Conservation (phyloP, 2,329 filamentous ascomycete genomes). For the Xylaria sp. region DNA sequence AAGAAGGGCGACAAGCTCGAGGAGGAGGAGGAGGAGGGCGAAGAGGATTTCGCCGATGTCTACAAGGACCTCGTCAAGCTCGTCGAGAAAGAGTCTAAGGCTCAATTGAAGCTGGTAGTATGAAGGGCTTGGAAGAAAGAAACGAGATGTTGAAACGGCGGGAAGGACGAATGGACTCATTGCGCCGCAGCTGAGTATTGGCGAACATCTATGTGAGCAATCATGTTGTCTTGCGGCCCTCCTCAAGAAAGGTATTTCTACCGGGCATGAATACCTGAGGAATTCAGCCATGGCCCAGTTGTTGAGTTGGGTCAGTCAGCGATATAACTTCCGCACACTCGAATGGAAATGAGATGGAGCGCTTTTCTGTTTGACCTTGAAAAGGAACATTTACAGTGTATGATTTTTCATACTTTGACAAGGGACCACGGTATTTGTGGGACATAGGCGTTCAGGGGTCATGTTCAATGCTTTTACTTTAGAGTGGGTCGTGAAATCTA, state of each 20-base stretch:
- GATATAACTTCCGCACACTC: conserved; percentile 10
- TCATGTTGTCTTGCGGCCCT: background rate
- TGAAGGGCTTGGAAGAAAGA: conserved; percentile 13
- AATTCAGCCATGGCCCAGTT: background rate
- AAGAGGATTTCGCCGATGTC: conserved; percentile 70
- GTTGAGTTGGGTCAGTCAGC: conserved; percentile 8
- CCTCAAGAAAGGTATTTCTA: background rate
- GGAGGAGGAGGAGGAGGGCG: conserved; percentile 57
- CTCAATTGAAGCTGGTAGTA: conserved; percentile 62
- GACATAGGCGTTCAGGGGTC: conserved; percentile 43
- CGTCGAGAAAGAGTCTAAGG: conserved; percentile 70
- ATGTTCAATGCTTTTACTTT: conserved; percentile 23
- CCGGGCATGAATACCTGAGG: background rate
- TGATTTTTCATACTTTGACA: conserved; percentile 39
- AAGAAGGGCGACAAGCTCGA: conserved; percentile 58
- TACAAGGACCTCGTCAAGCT: conserved; percentile 75
- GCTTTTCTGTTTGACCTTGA: background rate
- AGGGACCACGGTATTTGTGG: conserved; percentile 39
- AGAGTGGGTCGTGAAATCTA: conserved; percentile 37
- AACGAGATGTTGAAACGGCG: background rate
- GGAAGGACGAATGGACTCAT: background rate
- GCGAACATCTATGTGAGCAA: background rate
- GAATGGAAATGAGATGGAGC: background rate
- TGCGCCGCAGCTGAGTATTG: background rate
- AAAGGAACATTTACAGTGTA: conserved; percentile 35